Percentiles rank a stretch among this genome's conserved stretches.
Conservation (phyloP, 306 rosid genomes). For the Arachis stenosperma region DNA sequence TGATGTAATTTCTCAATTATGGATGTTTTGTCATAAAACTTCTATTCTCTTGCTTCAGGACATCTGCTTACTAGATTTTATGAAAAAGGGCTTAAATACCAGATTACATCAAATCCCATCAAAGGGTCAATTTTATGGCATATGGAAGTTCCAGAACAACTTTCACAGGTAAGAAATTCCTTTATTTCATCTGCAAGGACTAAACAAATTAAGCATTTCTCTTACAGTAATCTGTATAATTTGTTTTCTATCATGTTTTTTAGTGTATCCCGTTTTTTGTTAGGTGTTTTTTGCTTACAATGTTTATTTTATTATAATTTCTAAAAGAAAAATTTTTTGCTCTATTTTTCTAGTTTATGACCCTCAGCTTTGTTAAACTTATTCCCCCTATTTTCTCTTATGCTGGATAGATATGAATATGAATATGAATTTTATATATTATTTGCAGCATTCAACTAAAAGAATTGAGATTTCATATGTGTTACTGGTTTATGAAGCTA, state of each 20-base stretch:
- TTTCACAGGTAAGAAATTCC: conserved; percentile 64
- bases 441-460: conserved; percentile 61
- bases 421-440: conserved; percentile 39
- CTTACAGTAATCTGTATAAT: background rate
- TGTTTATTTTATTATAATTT: too few relatives aligned
- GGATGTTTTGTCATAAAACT: conserved; percentile 27
- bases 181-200: conserved; percentile 9
- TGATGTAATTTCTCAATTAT: background rate
- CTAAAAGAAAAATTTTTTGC: too few relatives aligned
- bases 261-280: conserved; percentile 9
- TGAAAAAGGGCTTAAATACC: conserved; percentile 80
- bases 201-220: conserved; percentile 25
- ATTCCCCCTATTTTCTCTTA: too few relatives aligned
- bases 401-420: background rate
- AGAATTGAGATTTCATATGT: conserved; percentile 69
- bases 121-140: conserved; percentile 87
- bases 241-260: background rate
- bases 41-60: conserved; percentile 52
- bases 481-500: conserved; percentile 75
- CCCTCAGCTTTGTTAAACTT: too few relatives aligned
- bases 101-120: conserved; percentile 80
- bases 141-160: conserved; percentile 82
- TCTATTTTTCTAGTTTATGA: too few relatives aligned
- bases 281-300: background rate
- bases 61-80: conserved; percentile 83